Conservation (phyloP, 164 flowering plant genomes). For the Liriodendron chinense region DNA sequence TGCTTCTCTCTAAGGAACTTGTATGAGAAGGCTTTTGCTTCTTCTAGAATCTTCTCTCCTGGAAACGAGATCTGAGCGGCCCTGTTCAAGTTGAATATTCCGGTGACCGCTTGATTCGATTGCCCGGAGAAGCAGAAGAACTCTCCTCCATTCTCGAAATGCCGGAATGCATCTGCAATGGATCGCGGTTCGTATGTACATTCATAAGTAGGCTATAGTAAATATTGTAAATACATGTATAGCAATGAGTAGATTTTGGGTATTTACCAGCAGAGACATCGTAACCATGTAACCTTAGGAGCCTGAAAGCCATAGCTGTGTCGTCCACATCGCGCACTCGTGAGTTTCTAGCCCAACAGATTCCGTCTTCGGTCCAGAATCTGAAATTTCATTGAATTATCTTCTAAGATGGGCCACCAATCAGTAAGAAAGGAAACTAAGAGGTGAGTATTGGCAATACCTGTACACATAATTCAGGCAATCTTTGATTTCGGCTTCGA, state of each 20-base stretch:
- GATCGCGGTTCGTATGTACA: too few relatives aligned
- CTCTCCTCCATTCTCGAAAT: conserved; percentile 65
- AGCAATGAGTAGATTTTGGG: not conserved
- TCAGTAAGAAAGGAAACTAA: too few relatives aligned
- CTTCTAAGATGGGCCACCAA: too few relatives aligned
- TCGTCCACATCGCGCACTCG: conserved; percentile 75
- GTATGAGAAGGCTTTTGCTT: conserved; percentile 55
- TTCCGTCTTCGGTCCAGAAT: conserved; percentile 70
- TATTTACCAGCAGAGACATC: conserved; percentile 65
- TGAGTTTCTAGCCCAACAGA: conserved; percentile 86
- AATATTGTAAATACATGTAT: too few relatives aligned
- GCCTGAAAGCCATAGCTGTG: conserved; percentile 88
- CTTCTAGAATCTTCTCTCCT: conserved; percentile 60
- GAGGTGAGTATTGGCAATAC: conserved; percentile 22
- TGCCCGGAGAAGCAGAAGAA: conserved; percentile 84
- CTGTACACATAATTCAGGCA: conserved; percentile 53
- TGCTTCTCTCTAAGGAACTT: conserved; percentile 58
- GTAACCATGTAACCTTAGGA: conserved; percentile 72
- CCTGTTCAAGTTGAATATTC: conserved; percentile 71
- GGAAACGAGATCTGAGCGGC: conserved; percentile 74
- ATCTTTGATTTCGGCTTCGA: conserved; percentile 43
- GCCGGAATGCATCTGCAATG: conserved; percentile 54
- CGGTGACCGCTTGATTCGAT: conserved; percentile 73
- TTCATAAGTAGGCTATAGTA: too few relatives aligned
- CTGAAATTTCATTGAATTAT: conserved; percentile 26